These are phyloP conservation scores for Pelargonium fulgidum DNA, from an alignment of 441 rosid genomes.

Conservation along the genomic window DNA sequence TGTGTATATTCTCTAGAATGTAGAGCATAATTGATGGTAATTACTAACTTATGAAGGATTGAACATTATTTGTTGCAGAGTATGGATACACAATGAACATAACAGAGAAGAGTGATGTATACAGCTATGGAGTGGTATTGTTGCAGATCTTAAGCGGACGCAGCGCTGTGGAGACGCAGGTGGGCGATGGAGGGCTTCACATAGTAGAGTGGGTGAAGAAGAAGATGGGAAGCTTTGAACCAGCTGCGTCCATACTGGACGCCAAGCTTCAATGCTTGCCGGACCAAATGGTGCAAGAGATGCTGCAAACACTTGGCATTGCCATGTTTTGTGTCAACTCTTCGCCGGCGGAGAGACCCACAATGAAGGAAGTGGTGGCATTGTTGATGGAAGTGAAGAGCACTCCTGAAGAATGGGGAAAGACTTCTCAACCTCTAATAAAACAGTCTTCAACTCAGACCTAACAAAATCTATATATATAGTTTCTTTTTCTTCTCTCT, in stretches of 20 bases:
- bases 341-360: slow-evolving; percentile 73
- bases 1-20: too few relatives aligned
- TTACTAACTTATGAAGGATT: too few relatives aligned
- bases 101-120: slow-evolving; percentile 90
- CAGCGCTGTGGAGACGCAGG: slow-evolving; percentile 60
- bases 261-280: slow-evolving; percentile 71
- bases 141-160: slow-evolving; percentile 81
- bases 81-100: slow-evolving; percentile 93
- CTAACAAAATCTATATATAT: slow-evolving; percentile 16
- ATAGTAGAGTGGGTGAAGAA: slow-evolving; percentile 92
- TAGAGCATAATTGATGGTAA: too few relatives aligned
- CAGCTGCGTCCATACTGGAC: slow-evolving; percentile 62
- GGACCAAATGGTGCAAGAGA: slow-evolving; percentile 84
- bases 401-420: slow-evolving; percentile 82
- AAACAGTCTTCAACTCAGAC: slow-evolving; percentile 61
- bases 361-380: slow-evolving; percentile 94
- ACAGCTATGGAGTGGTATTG: slow-evolving; percentile 82
- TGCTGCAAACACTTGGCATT: slow-evolving; percentile 87
- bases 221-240: slow-evolving; percentile 93
- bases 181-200: slow-evolving; percentile 81
- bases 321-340: slow-evolving; percentile 94
- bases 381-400: slow-evolving; percentile 84
- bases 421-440: slow-evolving; percentile 79
- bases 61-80: slow-evolving; percentile 39
- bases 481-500: slow-evolving; percentile 9